Conservation (phyloP, 2,329 filamentous ascomycete species). For the Aspergillus sojae region DNA sequence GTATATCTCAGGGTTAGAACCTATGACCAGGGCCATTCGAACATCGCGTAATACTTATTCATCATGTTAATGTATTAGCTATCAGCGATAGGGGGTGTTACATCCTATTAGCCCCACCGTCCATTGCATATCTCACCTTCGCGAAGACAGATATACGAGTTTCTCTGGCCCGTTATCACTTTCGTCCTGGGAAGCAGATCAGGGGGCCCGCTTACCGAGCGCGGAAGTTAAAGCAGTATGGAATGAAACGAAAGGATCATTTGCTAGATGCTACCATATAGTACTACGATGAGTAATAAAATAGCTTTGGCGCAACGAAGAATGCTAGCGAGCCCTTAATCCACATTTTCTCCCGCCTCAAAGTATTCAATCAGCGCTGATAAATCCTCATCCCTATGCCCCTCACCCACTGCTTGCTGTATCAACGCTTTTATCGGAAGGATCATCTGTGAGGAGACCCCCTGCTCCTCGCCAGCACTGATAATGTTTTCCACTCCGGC, state of each 20-base stretch:
- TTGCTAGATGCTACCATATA: background rate
- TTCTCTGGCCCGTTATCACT: background rate
- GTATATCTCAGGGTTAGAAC: too few relatives aligned
- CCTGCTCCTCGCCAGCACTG: conserved; percentile 5
- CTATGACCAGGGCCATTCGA: background rate
- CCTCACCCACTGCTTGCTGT: conserved; percentile 8
- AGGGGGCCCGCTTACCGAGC: background rate
- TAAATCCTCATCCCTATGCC: conserved; percentile 8
- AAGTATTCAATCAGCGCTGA: conserved; percentile 12
- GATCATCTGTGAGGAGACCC: conserved; percentile 5
- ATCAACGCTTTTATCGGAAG: conserved; percentile 4
- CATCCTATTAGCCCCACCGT: background rate
- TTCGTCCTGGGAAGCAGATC: background rate
- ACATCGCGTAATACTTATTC: background rate
- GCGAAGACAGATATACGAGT: background rate
- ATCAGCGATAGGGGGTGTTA: background rate
- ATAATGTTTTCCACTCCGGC: conserved; percentile 11
- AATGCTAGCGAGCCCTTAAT: background rate
- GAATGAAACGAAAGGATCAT: background rate
- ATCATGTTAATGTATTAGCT: background rate
- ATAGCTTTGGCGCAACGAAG: background rate
- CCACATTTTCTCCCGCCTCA: background rate
- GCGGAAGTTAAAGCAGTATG: background rate
- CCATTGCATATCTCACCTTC: background rate
- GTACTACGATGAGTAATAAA: background rate